Evolutionary conservation across 208 protist species (phyloP), one percentile per base, ranked within the genome.

Genomic region (Leishmania gerbilli): DNA sequence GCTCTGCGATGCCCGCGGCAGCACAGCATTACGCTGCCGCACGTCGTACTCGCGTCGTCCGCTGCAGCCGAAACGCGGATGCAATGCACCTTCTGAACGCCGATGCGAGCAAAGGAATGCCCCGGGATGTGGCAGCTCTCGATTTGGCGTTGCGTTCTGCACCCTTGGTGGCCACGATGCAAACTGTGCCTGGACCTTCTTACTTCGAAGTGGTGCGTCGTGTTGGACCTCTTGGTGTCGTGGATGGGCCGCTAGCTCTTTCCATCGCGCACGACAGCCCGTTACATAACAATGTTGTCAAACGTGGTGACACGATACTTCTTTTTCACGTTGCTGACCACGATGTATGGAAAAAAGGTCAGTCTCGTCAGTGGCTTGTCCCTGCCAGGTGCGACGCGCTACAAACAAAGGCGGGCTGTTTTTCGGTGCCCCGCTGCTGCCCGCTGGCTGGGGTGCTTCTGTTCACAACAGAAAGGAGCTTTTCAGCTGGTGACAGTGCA

Each of bases 181-280:
- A 31, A 27, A n/a, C 40, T 1, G 3, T 19, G 1, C 19, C 13
- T 31, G 74, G 55, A 5, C 55, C 55, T 13, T 34, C 21, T 0
- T 77, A 77, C 55, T 77, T 77, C 49, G 74, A 77, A 65, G 74
- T 77, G 55, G 21, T 77, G 15, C 24, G 24, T 7, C 56, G 55
- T n/a, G 9, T 47, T 3, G 11, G 21, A 0, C 53, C 11, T 21
- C 15, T 77, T 47, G 74, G 55, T 2, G 2, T 47, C 2, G 21
- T 21, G 19, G 45, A 21, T 45, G 74, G 74, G 0, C 31, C 11
- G 3, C 4, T 77, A 9, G 34, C 53, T 34, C 34, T 77, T 1
- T 56, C 74, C 1, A 11, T 77, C 21, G 34, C 65, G 56, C 53
- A 45, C 1, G 74, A 68, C 37, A 77, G 74, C 4, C 53, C 74